phyloP scores from a whole-genome alignment of 2,329 filamentous ascomycete genomes.

The Orbilia blumenaviensis region DNA sequence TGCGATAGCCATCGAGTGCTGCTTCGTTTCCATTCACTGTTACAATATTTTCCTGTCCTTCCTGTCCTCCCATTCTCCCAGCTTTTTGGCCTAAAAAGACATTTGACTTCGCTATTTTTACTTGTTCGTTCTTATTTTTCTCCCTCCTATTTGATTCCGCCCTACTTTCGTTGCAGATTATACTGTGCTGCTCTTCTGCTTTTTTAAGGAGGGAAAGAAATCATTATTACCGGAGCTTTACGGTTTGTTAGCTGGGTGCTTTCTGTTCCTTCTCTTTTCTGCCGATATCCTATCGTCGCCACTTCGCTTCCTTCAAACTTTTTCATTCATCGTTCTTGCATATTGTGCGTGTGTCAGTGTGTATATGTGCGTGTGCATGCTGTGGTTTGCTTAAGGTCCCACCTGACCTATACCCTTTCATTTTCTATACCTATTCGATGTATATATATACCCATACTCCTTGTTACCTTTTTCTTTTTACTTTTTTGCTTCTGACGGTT shows the following conservation, averaged over 20 bases:
- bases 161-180: constrained; percentile 1
- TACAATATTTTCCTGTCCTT: constrained; percentile 44
- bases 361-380: constrained; percentile 7
- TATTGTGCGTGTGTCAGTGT: neutral
- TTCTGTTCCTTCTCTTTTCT: neutral
- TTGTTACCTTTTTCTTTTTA: neutral
- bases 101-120: neutral
- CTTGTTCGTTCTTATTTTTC: neutral
- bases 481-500: neutral
- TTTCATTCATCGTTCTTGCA: constrained; percentile 1
- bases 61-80: neutral
- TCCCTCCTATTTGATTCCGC: neutral
- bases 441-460: constrained; percentile 3
- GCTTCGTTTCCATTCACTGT: constrained; percentile 50
- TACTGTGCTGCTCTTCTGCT: constrained; percentile 1
- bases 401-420: neutral
- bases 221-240: constrained; percentile 46
- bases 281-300: constrained; percentile 37
- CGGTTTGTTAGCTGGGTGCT: constrained; percentile 8
- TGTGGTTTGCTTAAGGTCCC: neutral
- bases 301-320: constrained; percentile 58
- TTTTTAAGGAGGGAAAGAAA: constrained; percentile 36
- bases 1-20: constrained; percentile 57
- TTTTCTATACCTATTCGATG: constrained; percentile 6
- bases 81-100: constrained; percentile 7